Conservation (phyloP, 345 rosid species). For the Populus euphratica region DNA sequence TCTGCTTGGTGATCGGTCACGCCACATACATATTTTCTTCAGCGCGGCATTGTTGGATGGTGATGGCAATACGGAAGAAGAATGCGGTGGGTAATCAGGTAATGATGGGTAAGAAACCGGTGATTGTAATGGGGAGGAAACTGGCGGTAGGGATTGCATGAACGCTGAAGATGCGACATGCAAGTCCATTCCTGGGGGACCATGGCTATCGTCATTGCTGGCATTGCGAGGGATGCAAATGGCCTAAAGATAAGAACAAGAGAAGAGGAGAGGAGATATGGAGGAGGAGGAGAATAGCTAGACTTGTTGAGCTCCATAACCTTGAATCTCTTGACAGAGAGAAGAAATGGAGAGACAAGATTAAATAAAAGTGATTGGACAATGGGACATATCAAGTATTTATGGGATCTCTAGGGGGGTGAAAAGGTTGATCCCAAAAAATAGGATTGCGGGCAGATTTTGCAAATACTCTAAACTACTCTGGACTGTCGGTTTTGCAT, state of each 20-base stretch:
- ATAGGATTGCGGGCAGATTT: no score
- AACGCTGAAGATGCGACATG: not conserved
- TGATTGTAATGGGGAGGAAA: not conserved
- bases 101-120: not conserved
- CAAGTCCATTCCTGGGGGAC: not conserved
- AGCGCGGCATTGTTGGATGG: no score
- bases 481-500: no score
- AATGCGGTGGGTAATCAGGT: not conserved
- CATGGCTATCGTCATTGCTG: not conserved
- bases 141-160: not conserved
- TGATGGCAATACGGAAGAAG: no score
- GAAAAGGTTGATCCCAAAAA: no score
- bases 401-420: no score
- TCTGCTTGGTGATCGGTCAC: no score
- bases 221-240: not conserved
- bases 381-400: no score
- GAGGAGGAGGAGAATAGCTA: slow-evolving; percentile 4
- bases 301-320: slow-evolving; percentile 23
- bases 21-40: no score
- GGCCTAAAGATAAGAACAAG: not conserved
- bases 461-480: no score
- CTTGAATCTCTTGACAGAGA: not conserved
- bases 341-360: not conserved
- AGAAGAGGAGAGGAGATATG: slow-evolving; percentile 13
- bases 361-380: no score